These are phyloP conservation scores for Waitea zeae DNA, from an alignment of 1,284 basidiomycete genomes.

Conservation along the genomic window DNA sequence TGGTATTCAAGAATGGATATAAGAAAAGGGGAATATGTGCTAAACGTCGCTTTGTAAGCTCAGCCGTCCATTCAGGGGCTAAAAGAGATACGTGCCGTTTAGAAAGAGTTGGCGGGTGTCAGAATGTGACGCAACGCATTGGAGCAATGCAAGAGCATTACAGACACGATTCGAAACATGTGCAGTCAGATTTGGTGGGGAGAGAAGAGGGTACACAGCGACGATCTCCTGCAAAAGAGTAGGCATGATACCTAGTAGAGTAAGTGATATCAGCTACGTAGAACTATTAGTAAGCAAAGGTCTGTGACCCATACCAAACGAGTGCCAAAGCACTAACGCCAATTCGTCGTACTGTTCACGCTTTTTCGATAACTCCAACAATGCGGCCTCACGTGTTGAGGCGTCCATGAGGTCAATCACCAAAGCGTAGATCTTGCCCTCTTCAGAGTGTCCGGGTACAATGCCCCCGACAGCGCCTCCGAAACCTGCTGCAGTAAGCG, in stretches of 20 bases:
- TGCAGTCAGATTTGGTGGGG: slow-evolving; percentile 91
- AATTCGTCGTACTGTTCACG: slow-evolving; percentile 98
- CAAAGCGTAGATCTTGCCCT: slow-evolving; percentile 67
- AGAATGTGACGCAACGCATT: slow-evolving; percentile 93
- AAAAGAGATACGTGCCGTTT: slow-evolving; percentile 38
- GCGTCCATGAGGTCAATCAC: slow-evolving; percentile 76
- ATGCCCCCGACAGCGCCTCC: no score
- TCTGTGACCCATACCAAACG: slow-evolving; percentile 94
- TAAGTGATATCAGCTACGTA: background rate
- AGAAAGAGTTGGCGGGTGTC: slow-evolving; percentile 89
- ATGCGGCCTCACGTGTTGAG: slow-evolving; percentile 66
- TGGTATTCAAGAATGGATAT: slow-evolving; percentile 98
- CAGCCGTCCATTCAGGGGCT: background rate
- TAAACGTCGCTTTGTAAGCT: slow-evolving; percentile 13
- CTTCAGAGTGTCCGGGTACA: slow-evolving; percentile 27
- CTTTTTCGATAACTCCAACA: slow-evolving; percentile 97
- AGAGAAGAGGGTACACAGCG: slow-evolving; percentile 92
- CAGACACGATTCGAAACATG: slow-evolving; percentile 99
- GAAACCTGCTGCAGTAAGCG: no score
- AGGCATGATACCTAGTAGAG: slow-evolving; percentile 85
- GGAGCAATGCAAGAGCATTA: slow-evolving; percentile 93
- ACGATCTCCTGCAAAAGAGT: slow-evolving; percentile 96
- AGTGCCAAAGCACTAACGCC: slow-evolving; percentile 96
- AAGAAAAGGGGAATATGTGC: slow-evolving; percentile 98
- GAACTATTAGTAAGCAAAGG: no score